phyloP scores from a whole-genome alignment of 345 rosid species.

The Pistacia integerrima region DNA sequence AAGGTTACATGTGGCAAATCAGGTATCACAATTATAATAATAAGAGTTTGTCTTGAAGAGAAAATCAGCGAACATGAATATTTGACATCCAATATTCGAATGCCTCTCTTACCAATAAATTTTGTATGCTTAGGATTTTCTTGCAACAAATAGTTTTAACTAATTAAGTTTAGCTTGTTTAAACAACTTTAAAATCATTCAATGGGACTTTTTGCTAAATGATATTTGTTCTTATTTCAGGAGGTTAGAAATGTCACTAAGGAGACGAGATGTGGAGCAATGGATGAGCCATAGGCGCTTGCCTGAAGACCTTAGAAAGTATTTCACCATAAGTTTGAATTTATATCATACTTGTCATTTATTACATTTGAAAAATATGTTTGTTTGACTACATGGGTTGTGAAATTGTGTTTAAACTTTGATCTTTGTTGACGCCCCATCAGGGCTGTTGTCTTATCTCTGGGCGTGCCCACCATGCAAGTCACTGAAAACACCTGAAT shows the following conservation, averaged over 20 bases:
- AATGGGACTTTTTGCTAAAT: neutral
- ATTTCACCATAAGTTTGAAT: neutral
- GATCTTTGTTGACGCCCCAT: neutral
- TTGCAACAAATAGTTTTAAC: no score
- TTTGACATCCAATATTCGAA: no score
- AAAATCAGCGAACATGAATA: no score
- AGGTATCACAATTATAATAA: no score
- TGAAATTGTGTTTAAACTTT: neutral
- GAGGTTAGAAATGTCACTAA: constrained; percentile 79
- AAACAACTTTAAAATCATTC: no score
- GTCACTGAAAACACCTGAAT: neutral
- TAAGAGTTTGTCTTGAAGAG: no score
- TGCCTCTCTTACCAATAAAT: no score
- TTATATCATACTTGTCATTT: neutral
- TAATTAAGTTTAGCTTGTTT: no score
- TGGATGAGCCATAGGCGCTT: constrained; percentile 95
- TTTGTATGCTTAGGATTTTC: no score
- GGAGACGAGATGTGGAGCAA: constrained; percentile 88
- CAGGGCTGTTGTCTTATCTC: neutral
- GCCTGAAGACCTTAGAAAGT: constrained; percentile 66
- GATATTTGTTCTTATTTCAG: constrained; percentile 35
- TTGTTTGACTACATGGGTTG: no score
- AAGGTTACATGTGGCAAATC: no score
- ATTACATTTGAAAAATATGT: no score
- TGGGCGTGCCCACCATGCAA: neutral